Percentiles rank a stretch among this genome's conserved stretches.
Evolutionary conservation across 2,329 filamentous ascomycete genomes (phyloP).

Genomic region (Celoporthe dispersa): DNA sequence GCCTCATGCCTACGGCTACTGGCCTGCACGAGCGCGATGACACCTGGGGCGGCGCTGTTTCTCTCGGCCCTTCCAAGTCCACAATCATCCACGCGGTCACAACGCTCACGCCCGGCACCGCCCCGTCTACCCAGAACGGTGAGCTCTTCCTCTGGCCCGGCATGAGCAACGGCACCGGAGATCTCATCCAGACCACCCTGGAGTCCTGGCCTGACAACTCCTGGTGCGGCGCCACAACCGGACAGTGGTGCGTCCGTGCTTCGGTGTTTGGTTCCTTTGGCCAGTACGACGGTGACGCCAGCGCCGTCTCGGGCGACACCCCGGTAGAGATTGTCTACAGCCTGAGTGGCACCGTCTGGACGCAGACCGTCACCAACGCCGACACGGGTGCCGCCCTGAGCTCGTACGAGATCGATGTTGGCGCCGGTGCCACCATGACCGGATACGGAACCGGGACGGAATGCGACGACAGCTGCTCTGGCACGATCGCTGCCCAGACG

Average conservation of each 20-base stretch:
- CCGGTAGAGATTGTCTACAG: conserved; percentile 34
- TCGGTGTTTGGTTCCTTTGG: conserved; percentile 47
- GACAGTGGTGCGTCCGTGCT: conserved; percentile 46
- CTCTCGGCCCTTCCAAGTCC: conserved; percentile 24
- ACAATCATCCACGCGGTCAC: conserved; percentile 45
- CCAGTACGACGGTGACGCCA: conserved; percentile 39
- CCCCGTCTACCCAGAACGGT: conserved; percentile 43
- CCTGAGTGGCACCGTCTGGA: conserved; percentile 34
- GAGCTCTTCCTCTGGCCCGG: conserved; percentile 49
- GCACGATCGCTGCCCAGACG: conserved; percentile 44
- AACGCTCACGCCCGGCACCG: conserved; percentile 44
- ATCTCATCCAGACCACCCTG: conserved; percentile 47
- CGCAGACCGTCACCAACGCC: conserved; percentile 41
- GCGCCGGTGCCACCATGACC: conserved; percentile 44
- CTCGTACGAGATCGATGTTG: conserved; percentile 36
- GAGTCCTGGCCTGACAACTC: conserved; percentile 46
- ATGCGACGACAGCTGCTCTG: conserved; percentile 43
- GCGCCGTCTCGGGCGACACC: conserved; percentile 14
- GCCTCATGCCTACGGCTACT: conserved; percentile 2
- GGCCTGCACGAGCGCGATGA: conserved; percentile 8
- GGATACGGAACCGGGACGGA: conserved; percentile 47
- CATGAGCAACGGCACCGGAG: conserved; percentile 50
- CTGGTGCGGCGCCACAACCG: conserved; percentile 45
- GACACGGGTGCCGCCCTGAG: conserved; percentile 40
- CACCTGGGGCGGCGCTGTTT: conserved; percentile 25